A percentile compares a stretch with the other conserved stretches of the same genome.
These are phyloP conservation scores for Tripidium arundinaceum DNA, from an alignment of 202 grass and related monocot species.

Conservation along the genomic window DNA sequence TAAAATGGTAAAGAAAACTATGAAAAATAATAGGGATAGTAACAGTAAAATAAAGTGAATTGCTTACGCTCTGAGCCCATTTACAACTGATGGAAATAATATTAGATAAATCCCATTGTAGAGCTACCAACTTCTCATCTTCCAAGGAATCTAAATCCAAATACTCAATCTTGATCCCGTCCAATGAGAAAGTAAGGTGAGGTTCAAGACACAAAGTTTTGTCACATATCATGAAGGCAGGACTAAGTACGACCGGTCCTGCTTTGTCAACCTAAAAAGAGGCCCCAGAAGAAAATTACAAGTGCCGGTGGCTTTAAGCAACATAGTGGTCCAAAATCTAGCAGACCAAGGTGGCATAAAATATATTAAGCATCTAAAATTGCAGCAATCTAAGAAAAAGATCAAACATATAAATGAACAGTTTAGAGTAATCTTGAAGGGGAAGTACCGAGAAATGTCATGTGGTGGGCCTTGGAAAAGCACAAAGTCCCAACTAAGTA, in stretches of 20 bases:
- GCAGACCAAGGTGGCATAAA: constrained; percentile 2
- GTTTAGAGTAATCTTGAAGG: neutral
- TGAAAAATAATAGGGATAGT: constrained; percentile 5
- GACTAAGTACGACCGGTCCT: constrained; percentile 42
- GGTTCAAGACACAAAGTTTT: constrained; percentile 38
- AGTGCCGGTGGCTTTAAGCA: constrained; percentile 7
- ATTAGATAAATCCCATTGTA: constrained; percentile 55
- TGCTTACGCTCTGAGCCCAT: constrained; percentile 66
- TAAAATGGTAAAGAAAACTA: constrained; percentile 26
- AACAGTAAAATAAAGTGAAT: constrained; percentile 20
- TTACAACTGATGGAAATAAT: constrained; percentile 58
- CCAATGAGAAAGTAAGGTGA: constrained; percentile 58
- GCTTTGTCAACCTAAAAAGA: constrained; percentile 61
- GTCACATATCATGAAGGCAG: constrained; percentile 60
- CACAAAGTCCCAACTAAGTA: no score
- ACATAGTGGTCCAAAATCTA: constrained; percentile 19
- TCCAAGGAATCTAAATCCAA: constrained; percentile 36
- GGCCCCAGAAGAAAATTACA: constrained; percentile 12
- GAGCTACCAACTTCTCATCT: constrained; percentile 45
- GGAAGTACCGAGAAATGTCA: no score
- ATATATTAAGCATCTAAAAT: constrained; percentile 23
- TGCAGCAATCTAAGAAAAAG: constrained; percentile 13
- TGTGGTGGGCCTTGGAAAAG: no score
- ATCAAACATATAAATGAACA: neutral
- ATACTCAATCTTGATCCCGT: constrained; percentile 72